Evolutionary conservation across 202 grass and related monocot genomes (phyloP), one percentile per base, ranked within the genome.

Genomic region (Dendrocalamus latiflorus): DNA sequence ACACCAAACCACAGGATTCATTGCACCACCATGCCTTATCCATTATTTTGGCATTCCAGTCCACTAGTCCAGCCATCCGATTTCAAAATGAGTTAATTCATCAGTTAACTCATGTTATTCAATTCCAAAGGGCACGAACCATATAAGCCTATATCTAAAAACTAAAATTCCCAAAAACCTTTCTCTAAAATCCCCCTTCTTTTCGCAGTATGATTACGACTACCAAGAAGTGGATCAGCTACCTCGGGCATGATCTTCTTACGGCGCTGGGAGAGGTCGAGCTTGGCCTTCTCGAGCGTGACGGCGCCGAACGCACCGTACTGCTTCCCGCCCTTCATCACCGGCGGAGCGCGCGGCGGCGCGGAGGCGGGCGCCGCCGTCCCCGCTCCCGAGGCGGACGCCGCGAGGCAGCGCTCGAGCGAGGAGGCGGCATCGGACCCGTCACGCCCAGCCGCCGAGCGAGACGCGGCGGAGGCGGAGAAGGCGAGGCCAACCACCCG

Each of bases 241-340:
- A 94, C 92, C 92, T 94, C 89, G 15, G 92, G 85, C 53, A 65
- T 88, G 66, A 87, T 84, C 83, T 87, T 87, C 82, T 84, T 91
- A 9, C 82, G 81, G 45, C 88, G 80, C 70, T 91, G 81, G 17
- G 89, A 90, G 6, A 90, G 79, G 51, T 94, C 87, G 26, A 94
- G 85, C 92, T 94, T 91, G 44, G 91, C 81, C 82, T 91, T 86
- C 82, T 91, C 89, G 24, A 94, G 82, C 65, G 92, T 94, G 65
- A 90, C 85, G 22, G 87, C 87, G 18, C 89, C 92, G 26, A 91
- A 90, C 28, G 85, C 58, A 16, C 91, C 88, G 43, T 80, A 86
- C 84, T 94, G 87, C 75, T 90, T 90, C 51, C 89, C 81, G 12
- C 91, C 92, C 75, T 90, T 90, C 89, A 91, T 94, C 20, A 47